Evolutionary conservation across 345 rosid genomes (phyloP).

Genomic region (Sonneratia alba): DNA sequence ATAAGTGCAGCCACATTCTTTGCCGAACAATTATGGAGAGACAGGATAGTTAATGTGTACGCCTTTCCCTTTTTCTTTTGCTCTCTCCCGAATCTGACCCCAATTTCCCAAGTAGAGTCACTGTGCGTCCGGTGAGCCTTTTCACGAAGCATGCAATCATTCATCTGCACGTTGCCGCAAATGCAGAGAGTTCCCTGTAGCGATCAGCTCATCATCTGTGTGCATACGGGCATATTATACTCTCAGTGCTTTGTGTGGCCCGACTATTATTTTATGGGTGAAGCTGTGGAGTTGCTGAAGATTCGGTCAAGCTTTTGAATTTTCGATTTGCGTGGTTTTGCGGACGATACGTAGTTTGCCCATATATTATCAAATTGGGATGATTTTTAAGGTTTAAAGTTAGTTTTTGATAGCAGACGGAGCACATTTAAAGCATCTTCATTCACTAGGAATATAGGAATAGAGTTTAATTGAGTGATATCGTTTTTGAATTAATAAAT

Average conservation of each 20-base stretch:
- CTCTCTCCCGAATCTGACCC: background rate
- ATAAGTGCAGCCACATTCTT: background rate
- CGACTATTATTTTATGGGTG: too few species aligned
- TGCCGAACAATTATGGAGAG: background rate
- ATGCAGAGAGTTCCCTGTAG: background rate
- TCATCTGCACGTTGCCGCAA: constrained; percentile 13
- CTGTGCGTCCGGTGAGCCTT: background rate
- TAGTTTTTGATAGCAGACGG: too few species aligned
- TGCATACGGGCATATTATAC: background rate
- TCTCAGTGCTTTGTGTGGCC: background rate
- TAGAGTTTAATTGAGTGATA: too few species aligned
- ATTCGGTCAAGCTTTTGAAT: background rate
- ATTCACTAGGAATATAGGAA: too few species aligned
- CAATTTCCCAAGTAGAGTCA: background rate
- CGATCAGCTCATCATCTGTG: background rate
- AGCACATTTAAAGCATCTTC: too few species aligned
- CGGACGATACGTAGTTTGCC: background rate
- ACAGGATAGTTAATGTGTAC: too few species aligned
- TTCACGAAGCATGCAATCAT: constrained; percentile 13
- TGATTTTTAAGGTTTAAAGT: background rate
- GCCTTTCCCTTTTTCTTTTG: background rate
- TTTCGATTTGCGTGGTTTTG: background rate
- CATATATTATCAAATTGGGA: background rate
- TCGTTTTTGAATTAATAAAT: too few species aligned
- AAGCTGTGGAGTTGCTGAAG: background rate